These are phyloP conservation scores for Dryadomyces quercus-mongolicae DNA, from an alignment of 2,329 filamentous ascomycete species.

Conservation along the genomic window DNA sequence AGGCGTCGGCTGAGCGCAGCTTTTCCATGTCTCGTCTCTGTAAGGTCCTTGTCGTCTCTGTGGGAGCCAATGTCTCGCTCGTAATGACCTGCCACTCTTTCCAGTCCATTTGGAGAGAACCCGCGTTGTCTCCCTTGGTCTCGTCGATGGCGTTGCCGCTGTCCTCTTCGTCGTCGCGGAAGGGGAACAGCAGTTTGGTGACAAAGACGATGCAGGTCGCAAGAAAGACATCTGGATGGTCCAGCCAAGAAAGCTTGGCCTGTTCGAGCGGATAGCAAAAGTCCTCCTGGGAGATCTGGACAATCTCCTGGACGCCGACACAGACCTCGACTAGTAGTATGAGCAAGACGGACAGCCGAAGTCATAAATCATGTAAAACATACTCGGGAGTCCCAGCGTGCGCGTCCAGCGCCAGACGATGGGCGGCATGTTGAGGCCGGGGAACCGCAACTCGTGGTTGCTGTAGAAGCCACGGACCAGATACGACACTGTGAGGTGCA, in stretches of 20 bases:
- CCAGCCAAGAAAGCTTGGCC: slow-evolving; percentile 32
- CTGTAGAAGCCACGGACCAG: slow-evolving; percentile 50
- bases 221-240: slow-evolving; percentile 65
- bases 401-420: slow-evolving; percentile 59
- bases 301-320: slow-evolving; percentile 44
- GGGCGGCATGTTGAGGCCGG: slow-evolving; percentile 57
- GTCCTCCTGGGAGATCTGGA: slow-evolving; percentile 34
- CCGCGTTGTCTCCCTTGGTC: slow-evolving; percentile 12
- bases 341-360: neutral
- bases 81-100: slow-evolving; percentile 44
- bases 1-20: slow-evolving; percentile 17
- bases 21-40: slow-evolving; percentile 16
- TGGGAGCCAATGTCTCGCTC: slow-evolving; percentile 3
- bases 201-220: slow-evolving; percentile 60
- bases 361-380: slow-evolving; percentile 24
- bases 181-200: slow-evolving; percentile 68
- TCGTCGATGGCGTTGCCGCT: slow-evolving; percentile 23
- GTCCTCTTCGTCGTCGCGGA: slow-evolving; percentile 39
- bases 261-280: slow-evolving; percentile 44
- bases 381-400: slow-evolving; percentile 59
- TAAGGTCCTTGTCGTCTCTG: slow-evolving; percentile 2
- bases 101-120: slow-evolving; percentile 65
- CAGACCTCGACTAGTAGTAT: slow-evolving; percentile 48
- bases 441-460: slow-evolving; percentile 60
- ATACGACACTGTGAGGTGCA: slow-evolving; percentile 54